phyloP scores from a whole-genome alignment of 306 rosid species.

The Lupinus albus region DNA sequence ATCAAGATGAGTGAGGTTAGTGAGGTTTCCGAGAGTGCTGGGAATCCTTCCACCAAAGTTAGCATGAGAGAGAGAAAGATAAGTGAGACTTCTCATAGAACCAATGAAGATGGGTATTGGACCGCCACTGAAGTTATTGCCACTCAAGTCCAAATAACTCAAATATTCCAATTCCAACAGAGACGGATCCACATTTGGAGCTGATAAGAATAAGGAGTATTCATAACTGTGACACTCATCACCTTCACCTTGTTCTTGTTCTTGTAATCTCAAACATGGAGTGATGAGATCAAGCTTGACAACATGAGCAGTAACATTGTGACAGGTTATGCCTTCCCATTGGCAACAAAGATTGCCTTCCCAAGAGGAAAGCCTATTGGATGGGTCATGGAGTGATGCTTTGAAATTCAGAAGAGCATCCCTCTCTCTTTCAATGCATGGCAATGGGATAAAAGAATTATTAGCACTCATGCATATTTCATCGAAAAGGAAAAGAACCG shows the following conservation, averaged over 20 bases:
- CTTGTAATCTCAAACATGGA: neutral
- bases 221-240: too few relatives aligned
- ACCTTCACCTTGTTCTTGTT: too few relatives aligned
- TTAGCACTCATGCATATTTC: conserved; percentile 13
- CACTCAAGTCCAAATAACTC: conserved; percentile 33
- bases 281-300: conserved; percentile 11
- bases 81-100: neutral
- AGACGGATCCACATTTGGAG: neutral
- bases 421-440: conserved; percentile 31
- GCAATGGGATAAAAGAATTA: conserved; percentile 1
- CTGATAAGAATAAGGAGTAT: too few relatives aligned
- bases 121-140: neutral
- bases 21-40: neutral
- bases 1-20: neutral
- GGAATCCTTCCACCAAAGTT: neutral
- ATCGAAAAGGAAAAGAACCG: neutral
- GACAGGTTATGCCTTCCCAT: conserved; percentile 40
- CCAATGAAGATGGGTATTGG: conserved; percentile 13
- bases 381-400: conserved; percentile 7
- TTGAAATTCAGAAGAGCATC: conserved; percentile 35
- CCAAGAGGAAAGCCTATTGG: conserved; percentile 34
- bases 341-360: conserved; percentile 31
- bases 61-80: conserved; percentile 2
- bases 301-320: conserved; percentile 34
- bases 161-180: conserved; percentile 22